phyloP scores from a whole-genome alignment of 768 basidiomycete genomes.

The Leccinellum rugosiceps region DNA sequence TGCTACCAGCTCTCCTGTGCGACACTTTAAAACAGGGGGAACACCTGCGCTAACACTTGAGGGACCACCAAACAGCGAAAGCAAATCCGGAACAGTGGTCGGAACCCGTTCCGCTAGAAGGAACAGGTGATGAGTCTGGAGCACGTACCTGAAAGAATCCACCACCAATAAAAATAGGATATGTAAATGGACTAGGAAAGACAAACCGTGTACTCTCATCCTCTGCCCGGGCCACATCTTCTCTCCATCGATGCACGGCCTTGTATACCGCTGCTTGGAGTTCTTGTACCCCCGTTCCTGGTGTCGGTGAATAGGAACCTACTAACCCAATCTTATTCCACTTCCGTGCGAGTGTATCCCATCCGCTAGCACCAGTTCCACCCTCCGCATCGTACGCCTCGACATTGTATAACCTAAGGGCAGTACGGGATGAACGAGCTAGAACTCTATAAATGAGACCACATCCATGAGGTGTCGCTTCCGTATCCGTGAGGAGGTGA shows the following conservation, averaged over 20 bases:
- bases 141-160: constrained; percentile 52
- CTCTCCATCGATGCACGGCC: constrained; percentile 80
- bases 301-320: constrained; percentile 15
- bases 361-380: constrained; percentile 69
- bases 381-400: constrained; percentile 65
- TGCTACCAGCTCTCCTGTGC: constrained; percentile 61
- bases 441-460: constrained; percentile 61
- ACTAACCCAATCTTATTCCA: constrained; percentile 69
- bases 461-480: constrained; percentile 26
- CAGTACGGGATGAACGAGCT: constrained; percentile 71
- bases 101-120: constrained; percentile 70
- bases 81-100: constrained; percentile 56
- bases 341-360: constrained; percentile 74
- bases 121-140: constrained; percentile 74
- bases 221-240: constrained; percentile 70
- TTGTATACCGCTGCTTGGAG: constrained; percentile 64
- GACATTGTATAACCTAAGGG: constrained; percentile 64
- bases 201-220: constrained; percentile 82
- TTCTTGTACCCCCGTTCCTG: constrained; percentile 34
- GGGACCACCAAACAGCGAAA: constrained; percentile 48
- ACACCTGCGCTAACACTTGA: constrained; percentile 33
- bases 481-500: neutral
- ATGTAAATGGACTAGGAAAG: neutral
- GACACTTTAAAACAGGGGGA: constrained; percentile 59
- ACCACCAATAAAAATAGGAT: neutral